phyloP scores from a whole-genome alignment of 139 green algal species.

The Edaphochlamys debaryana region DNA sequence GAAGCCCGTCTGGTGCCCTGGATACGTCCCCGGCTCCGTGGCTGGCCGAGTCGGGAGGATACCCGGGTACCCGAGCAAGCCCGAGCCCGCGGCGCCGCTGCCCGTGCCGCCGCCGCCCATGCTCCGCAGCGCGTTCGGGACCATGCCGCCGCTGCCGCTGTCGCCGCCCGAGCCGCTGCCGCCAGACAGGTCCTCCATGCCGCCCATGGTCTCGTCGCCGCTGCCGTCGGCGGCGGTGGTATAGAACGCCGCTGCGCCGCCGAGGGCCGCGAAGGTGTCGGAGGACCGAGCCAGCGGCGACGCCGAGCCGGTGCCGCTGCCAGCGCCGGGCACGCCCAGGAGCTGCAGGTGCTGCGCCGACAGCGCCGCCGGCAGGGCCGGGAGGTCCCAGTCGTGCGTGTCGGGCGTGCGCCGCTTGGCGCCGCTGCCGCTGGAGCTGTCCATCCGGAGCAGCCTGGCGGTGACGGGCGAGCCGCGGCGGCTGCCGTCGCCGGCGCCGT shows the following conservation, averaged over 20 bases:
- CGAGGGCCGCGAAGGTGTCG: neutral
- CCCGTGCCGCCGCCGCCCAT: no score
- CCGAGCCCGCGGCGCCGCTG: no score
- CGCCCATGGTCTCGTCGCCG: neutral
- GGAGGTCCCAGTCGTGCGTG: constrained; percentile 38
- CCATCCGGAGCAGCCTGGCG: neutral
- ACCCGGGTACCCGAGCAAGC: no score
- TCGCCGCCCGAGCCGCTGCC: no score
- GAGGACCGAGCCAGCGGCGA: constrained; percentile 5
- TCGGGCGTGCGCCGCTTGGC: constrained; percentile 35
- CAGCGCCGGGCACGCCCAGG: neutral
- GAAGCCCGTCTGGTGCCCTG: no score
- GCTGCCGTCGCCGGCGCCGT: neutral
- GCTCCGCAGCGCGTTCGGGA: no score
- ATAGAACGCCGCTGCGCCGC: constrained; percentile 24
- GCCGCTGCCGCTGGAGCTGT: constrained; percentile 13
- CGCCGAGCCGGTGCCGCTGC: neutral
- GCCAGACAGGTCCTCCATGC: no score
- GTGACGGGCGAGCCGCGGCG: neutral
- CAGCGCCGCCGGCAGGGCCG: neutral
- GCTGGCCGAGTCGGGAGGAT: no score
- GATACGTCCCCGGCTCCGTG: no score
- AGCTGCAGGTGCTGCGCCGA: neutral
- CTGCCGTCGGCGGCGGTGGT: no score
- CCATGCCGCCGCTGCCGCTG: no score